Base-by-base conservation (phyloP, 306 rosid species). In the Vigna angularis region DNA sequence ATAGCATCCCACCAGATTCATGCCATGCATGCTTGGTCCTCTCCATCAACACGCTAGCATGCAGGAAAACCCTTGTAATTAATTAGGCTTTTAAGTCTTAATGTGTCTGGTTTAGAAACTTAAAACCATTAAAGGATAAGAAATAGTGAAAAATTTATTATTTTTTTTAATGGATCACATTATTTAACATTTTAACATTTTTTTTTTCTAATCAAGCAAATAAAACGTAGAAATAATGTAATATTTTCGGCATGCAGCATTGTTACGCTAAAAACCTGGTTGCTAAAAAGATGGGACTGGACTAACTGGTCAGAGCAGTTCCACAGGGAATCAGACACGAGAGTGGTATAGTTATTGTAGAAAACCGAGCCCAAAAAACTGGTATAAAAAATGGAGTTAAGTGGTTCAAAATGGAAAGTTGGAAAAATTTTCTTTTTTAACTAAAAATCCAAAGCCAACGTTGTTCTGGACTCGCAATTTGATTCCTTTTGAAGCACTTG, bases 21-120 rank as follows among this genome's bases (percentile, higher is more conserved):
- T 26, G 28, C 28, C 42, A 14, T 28, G 66, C 30, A 66, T 66
- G 55, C 24, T 48, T 48, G 16, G 30, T 69, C 26, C 74, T 69
- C 44, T 26, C 26, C 59, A 16, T 49, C 73, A 20, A 20, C 22
- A 20, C 22, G 22, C 22, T 20, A 14, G 22, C 38, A 53, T 55
- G 76, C 66, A 34, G 47, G 42, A 38, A 61, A 32, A 32, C 68
- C 68, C 22, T 62, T 62, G 8, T 1, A 7, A 14, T 61, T 1
- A 8, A 14, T 61, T 5, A 26, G 17, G 8, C 40, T 58, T 58
- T 58, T 59, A 26, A 59, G 18, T 59, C 66, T 28, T 59, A 12
- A 59, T 13, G 14, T 59, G 40, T 26, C 18, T 12, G n/a, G 40
- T 59, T 59, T 59, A 11, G 30, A 28, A 59, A 59, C 7, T 4